Conservation (phyloP, 1,284 basidiomycete genomes). For the Pseudozyma flocculosa region DNA sequence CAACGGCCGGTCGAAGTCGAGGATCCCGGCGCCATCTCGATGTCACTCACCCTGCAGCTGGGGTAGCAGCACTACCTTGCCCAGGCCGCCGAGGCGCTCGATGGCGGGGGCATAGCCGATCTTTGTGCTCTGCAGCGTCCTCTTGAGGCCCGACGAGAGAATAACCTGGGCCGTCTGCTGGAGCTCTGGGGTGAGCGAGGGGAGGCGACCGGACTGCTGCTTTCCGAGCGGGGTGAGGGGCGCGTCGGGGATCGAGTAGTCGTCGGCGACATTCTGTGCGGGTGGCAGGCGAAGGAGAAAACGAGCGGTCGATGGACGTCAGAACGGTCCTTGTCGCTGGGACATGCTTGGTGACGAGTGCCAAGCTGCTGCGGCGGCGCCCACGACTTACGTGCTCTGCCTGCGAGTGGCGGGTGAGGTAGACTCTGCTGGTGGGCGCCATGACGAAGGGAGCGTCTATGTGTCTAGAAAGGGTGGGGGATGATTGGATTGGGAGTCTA, state of each 20-base stretch:
- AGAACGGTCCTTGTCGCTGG: no score
- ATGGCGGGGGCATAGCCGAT: slow-evolving; percentile 49
- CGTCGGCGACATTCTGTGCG: slow-evolving; percentile 38
- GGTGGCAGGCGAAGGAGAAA: no score
- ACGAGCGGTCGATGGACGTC: no score
- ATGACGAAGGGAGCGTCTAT: slow-evolving; percentile 2
- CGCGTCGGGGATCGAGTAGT: slow-evolving; percentile 53
- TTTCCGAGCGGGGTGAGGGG: slow-evolving; percentile 54
- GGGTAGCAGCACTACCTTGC: slow-evolving; percentile 46
- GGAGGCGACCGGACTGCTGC: slow-evolving; percentile 45
- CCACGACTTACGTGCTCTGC: slow-evolving; percentile 48
- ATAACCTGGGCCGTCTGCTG: slow-evolving; percentile 44
- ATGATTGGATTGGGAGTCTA: no score
- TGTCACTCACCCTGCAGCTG: slow-evolving; percentile 51
- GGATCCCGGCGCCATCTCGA: no score
- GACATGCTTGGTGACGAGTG: no score
- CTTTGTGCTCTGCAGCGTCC: slow-evolving; percentile 53
- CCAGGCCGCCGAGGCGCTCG: slow-evolving; percentile 45
- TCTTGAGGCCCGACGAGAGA: slow-evolving; percentile 46
- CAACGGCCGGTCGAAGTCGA: no score
- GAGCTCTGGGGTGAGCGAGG: slow-evolving; percentile 33
- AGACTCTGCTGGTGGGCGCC: slow-evolving; percentile 36
- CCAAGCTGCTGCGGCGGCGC: no score
- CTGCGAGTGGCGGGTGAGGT: slow-evolving; percentile 48
- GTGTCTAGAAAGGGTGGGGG: no score